Conservation (phyloP, 2,329 filamentous ascomycete genomes). For the Penicillium nordicum region DNA sequence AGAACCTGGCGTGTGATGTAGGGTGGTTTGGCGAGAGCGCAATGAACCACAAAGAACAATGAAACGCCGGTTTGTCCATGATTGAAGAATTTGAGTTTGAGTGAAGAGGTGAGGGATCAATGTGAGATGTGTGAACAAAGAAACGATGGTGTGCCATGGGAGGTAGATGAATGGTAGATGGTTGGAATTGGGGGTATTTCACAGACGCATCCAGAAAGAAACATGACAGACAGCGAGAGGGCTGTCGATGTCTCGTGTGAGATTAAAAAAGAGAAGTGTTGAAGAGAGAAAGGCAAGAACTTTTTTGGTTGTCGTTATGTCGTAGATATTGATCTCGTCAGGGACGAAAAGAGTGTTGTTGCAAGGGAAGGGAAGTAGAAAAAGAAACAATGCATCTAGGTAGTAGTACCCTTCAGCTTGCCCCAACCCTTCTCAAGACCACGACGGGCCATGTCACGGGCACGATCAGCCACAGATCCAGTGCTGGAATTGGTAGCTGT, state of each 20-base stretch:
- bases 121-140: neutral
- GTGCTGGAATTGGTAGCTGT: conserved; percentile 37
- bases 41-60: neutral
- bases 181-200: neutral
- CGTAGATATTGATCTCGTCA: conserved; percentile 4
- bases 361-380: neutral
- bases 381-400: conserved; percentile 19
- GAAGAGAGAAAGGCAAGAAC: conserved; percentile 7
- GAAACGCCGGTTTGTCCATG: conserved; percentile 14
- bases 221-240: neutral
- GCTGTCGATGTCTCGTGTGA: conserved; percentile 1
- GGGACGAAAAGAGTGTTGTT: neutral
- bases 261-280: conserved; percentile 5
- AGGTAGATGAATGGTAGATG: neutral
- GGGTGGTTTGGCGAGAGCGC: neutral
- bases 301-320: conserved; percentile 14
- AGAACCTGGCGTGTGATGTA: conserved; percentile 6
- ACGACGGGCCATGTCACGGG: conserved; percentile 35
- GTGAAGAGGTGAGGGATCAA: conserved; percentile 3
- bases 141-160: neutral
- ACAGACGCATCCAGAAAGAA: conserved; percentile 1
- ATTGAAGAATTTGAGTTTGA: neutral
- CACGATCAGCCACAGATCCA: conserved; percentile 34
- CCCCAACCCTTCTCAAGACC: conserved; percentile 41
- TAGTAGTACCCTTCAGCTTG: conserved; percentile 37